phyloP scores from a whole-genome alignment of 192 early-diverging fungal genomes.

The Mortierella antarctica region DNA sequence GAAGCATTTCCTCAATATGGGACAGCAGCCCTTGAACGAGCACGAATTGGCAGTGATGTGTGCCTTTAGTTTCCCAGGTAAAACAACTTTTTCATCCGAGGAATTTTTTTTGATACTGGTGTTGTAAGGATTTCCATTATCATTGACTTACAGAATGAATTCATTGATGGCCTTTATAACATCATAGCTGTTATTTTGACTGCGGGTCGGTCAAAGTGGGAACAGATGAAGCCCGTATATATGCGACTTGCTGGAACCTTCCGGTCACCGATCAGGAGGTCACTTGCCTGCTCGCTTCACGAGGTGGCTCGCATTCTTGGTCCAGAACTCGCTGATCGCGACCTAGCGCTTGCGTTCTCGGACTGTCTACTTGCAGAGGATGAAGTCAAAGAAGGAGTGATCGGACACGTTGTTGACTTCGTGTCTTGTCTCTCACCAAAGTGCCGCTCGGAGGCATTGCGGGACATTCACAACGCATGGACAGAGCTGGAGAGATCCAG shows the following conservation, averaged over 20 bases:
- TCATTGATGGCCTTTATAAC: not conserved
- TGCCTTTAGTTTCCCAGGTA: slow-evolving; percentile 69
- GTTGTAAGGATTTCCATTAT: not conserved
- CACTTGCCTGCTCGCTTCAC: slow-evolving; percentile 69
- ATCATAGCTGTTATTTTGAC: slow-evolving; percentile 63
- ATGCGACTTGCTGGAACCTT: slow-evolving; percentile 48
- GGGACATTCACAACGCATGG: slow-evolving; percentile 74
- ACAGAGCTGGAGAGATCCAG: slow-evolving; percentile 67
- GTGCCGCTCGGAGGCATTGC: slow-evolving; percentile 73
- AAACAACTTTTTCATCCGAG: not conserved
- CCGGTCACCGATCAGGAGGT: slow-evolving; percentile 63
- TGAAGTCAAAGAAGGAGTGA: slow-evolving; percentile 77
- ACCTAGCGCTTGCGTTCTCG: slow-evolving; percentile 64
- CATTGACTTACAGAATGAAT: not conserved
- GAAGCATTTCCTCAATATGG: slow-evolving; percentile 61
- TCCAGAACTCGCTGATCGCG: slow-evolving; percentile 63
- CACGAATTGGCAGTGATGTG: slow-evolving; percentile 65
- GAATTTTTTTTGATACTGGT: not conserved
- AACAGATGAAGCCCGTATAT: slow-evolving; percentile 59
- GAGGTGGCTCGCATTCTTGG: slow-evolving; percentile 69
- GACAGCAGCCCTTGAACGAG: slow-evolving; percentile 61
- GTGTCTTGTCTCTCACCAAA: slow-evolving; percentile 70
- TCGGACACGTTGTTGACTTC: slow-evolving; percentile 76
- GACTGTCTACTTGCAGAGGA: slow-evolving; percentile 63
- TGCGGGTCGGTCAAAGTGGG: slow-evolving; percentile 66